A percentile compares a stretch with the other conserved stretches of the same genome.
phyloP scores from a whole-genome alignment of 2,329 filamentous ascomycete genomes.

The Colletotrichum lini region DNA sequence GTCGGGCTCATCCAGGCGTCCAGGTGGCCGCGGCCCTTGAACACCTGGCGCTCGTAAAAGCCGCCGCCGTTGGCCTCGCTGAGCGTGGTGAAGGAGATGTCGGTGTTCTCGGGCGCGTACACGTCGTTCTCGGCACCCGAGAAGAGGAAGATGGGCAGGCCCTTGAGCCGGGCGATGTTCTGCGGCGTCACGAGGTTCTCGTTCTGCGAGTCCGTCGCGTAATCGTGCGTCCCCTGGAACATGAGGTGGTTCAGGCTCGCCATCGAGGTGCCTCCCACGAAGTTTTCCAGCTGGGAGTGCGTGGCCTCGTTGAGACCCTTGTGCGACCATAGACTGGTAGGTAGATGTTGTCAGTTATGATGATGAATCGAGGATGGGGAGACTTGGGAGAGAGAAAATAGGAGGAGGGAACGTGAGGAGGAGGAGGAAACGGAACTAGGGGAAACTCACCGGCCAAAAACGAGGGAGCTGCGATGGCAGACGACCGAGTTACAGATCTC shows the following conservation, averaged over 20 bases:
- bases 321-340: conserved; percentile 67
- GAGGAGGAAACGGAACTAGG: too few species aligned
- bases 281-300: conserved; percentile 71
- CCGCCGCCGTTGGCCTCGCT: conserved; percentile 44
- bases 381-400: too few species aligned
- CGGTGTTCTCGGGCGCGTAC: conserved; percentile 45
- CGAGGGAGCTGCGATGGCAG: conserved; percentile 72
- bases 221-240: conserved; percentile 65
- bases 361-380: too few species aligned
- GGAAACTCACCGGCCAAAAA: conserved; percentile 68
- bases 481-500: conserved; percentile 74
- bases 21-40: conserved; percentile 45
- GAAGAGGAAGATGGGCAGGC: conserved; percentile 42
- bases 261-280: conserved; percentile 76
- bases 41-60: conserved; percentile 47
- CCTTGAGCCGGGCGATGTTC: conserved; percentile 30
- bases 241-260: conserved; percentile 69
- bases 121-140: conserved; percentile 45
- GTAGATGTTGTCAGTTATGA: neutral
- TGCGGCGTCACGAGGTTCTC: conserved; percentile 25
- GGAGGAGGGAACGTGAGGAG: too few species aligned
- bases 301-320: conserved; percentile 76
- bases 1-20: conserved; percentile 48
- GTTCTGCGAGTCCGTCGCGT: conserved; percentile 52
- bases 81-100: conserved; percentile 45